phyloP scores from a whole-genome alignment of 1,284 basidiomycete genomes.

The Tilletia horrida region DNA sequence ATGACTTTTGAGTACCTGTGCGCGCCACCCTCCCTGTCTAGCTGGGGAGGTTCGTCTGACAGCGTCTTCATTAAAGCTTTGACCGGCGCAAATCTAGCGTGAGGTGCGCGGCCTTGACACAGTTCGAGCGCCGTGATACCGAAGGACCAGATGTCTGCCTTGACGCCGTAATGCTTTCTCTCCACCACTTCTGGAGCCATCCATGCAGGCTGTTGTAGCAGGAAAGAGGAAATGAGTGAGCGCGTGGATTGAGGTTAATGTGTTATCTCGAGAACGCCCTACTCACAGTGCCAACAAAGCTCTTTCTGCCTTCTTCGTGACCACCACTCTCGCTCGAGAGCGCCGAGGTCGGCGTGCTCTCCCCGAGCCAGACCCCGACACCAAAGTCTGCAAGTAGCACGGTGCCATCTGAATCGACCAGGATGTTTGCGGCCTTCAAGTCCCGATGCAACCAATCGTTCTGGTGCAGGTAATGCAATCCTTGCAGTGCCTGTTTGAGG shows the following conservation, averaged over 20 bases:
- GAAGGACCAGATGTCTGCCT: conserved; percentile 85
- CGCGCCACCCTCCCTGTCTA: conserved; percentile 69
- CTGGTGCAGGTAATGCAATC: conserved; percentile 79
- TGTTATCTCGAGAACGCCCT: no score
- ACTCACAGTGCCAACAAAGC: conserved; percentile 73
- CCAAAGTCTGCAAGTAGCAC: conserved; percentile 83
- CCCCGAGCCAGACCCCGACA: conserved; percentile 73
- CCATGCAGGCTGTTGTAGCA: conserved; percentile 66
- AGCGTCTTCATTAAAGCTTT: conserved; percentile 68
- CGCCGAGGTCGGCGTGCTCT: conserved; percentile 48
- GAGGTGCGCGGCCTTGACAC: conserved; percentile 74
- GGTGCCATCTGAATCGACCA: conserved; percentile 65
- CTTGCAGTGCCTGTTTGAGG: conserved; percentile 74
- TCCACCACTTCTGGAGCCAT: conserved; percentile 89
- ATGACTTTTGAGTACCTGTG: conserved; percentile 76
- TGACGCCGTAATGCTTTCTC: conserved; percentile 73
- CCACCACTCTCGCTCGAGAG: conserved; percentile 1
- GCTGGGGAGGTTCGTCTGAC: conserved; percentile 60
- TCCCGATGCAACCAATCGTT: conserved; percentile 88
- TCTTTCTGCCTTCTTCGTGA: conserved; percentile 55
- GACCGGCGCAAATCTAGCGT: conserved; percentile 71
- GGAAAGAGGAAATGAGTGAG: not conserved
- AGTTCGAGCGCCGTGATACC: conserved; percentile 81
- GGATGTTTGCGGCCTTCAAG: conserved; percentile 81
- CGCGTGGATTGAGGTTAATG: no score